Evolutionary conservation across 2,329 filamentous ascomycete genomes (phyloP).

Genomic region (Penicillium italicum): DNA sequence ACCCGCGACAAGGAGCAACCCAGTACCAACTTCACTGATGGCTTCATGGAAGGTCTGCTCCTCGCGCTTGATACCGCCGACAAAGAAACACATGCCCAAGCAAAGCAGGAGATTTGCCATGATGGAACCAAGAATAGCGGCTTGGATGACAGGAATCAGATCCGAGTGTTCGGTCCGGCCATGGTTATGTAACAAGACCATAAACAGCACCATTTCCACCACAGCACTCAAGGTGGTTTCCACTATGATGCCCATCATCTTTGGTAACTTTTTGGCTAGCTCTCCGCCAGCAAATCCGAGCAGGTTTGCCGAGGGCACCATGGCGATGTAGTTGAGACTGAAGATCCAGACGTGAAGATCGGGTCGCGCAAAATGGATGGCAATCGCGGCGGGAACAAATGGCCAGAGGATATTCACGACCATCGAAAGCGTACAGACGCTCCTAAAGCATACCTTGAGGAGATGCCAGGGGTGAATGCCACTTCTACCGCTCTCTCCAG

Average conservation of each 20-base stretch:
- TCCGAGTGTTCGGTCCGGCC: slow-evolving; percentile 35
- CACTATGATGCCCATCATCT: slow-evolving; percentile 54
- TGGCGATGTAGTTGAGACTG: slow-evolving; percentile 68
- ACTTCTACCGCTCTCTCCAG: slow-evolving; percentile 64
- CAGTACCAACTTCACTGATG: slow-evolving; percentile 74
- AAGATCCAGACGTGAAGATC: slow-evolving; percentile 63
- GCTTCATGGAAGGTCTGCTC: slow-evolving; percentile 69
- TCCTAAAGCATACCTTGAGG: slow-evolving; percentile 60
- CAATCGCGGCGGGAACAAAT: slow-evolving; percentile 67
- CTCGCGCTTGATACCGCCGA: slow-evolving; percentile 65
- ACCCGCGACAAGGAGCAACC: slow-evolving; percentile 71
- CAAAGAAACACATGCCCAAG: slow-evolving; percentile 74
- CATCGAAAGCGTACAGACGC: slow-evolving; percentile 61
- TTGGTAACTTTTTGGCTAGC: slow-evolving; percentile 69
- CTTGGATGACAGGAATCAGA: slow-evolving; percentile 67
- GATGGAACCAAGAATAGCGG: slow-evolving; percentile 78
- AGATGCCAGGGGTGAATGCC: slow-evolving; percentile 65
- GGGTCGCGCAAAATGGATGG: slow-evolving; percentile 55
- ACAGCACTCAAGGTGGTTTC: slow-evolving; percentile 64
- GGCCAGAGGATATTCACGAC: slow-evolving; percentile 71
- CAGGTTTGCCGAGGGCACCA: slow-evolving; percentile 72
- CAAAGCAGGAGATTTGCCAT: slow-evolving; percentile 78
- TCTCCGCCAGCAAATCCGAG: slow-evolving; percentile 72
- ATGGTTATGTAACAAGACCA: slow-evolving; percentile 64
- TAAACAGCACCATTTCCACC: slow-evolving; percentile 79